Evolutionary conservation across 441 rosid species (phyloP).

Genomic region (Pelargonium exstipulatum): DNA sequence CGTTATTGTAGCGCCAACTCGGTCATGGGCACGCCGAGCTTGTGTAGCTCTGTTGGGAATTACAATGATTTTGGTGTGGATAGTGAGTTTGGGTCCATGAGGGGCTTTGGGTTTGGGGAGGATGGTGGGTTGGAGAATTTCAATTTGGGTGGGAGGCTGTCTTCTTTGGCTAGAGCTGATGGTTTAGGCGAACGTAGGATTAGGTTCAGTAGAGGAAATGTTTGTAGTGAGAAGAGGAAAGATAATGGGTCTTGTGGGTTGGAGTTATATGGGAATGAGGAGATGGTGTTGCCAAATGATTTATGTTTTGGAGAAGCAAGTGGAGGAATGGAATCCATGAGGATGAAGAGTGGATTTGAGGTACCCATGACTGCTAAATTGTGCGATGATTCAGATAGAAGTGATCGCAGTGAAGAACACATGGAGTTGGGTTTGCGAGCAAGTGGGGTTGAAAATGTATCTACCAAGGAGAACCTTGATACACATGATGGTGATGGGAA

Average conservation of each 20-base stretch:
- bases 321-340: neutral
- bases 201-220: neutral
- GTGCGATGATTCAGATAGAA: neutral
- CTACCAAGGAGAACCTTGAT: conserved; percentile 9
- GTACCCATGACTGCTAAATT: neutral
- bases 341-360: neutral
- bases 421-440: conserved; percentile 5
- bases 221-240: neutral
- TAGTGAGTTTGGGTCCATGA: conserved; percentile 52
- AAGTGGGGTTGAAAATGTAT: conserved; percentile 17
- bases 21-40: conserved; percentile 66
- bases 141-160: conserved; percentile 40
- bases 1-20: conserved; percentile 84
- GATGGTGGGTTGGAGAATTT: conserved; percentile 47
- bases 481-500: conserved; percentile 10
- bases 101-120: conserved; percentile 34
- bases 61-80: conserved; percentile 48
- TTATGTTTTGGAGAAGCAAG: neutral
- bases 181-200: neutral
- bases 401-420: neutral
- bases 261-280: conserved; percentile 1
- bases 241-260: neutral
- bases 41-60: conserved; percentile 54
- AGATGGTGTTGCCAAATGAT: conserved; percentile 3
- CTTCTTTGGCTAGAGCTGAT: neutral